Base-by-base conservation (phyloP, 108 stramenopile species). In the Pseudonitzschia delicatissima region DNA sequence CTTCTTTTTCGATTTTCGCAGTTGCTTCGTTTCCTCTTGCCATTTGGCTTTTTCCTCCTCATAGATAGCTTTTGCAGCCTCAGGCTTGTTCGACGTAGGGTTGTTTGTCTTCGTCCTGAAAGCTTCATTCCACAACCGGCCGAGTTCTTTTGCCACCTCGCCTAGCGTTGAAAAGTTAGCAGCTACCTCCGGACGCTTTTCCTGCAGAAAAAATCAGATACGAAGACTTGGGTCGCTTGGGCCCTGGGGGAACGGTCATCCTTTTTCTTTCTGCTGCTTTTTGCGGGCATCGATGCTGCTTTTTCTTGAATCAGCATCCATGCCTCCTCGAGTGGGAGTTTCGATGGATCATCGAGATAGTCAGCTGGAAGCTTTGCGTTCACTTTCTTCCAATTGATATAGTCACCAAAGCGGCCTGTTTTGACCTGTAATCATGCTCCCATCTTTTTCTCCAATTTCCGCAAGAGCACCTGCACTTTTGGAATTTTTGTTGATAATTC, bases 351-450 rank as follows among this genome's bases (percentile, higher is more conserved):
- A 5, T 78, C 83, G 2, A 55, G 5, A 52, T 79, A 82, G 42
- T 85, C 80, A 20, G 60, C 13, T 3, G 84, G 84, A 26, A 85
- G 35, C 48, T 82, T 85, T 3, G 76, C 84, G 63, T 85, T 85
- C 0, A 85, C 76, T 68, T 72, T 66, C 39, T 74, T 79, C 84
- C 84, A 85, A 40, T 80, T 85, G 23, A 85, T 51, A 31, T 85
- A 85, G 3, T 37, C 47, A 17, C 84, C 84, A 55, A 79, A 82
- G 13, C 80, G 64, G 3, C 84, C 80, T 28, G 34, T 44, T 35
- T 77, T 77, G 2, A 83, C 82, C n/a, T 8, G 47, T 44, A 6
- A 83, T 61, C 55, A 31, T 62, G 40, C 44, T 52, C 13, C 76
- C 78, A 21, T 80, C 78, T 57, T 71, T 77, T 48, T 83, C 79